A percentile compares a stretch with the other conserved stretches of the same genome.
Conservation (phyloP, 2,329 filamentous ascomycete species). For the Xylaria hypoxylon region DNA sequence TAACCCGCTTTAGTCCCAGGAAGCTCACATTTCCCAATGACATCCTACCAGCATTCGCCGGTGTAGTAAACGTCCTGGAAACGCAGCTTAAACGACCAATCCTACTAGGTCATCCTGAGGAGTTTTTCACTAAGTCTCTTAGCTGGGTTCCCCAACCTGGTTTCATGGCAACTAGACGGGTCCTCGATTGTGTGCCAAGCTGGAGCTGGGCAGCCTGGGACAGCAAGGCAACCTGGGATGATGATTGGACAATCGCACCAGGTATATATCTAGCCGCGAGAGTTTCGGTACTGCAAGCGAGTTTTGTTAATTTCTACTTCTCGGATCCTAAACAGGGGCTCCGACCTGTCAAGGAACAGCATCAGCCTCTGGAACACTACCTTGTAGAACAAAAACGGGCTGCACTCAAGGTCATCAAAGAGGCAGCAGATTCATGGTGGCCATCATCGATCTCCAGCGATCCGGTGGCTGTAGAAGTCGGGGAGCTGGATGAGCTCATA, state of each 20-base stretch:
- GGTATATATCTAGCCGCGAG: neutral
- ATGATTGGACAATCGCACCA: constrained; percentile 11
- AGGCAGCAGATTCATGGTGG: constrained; percentile 11
- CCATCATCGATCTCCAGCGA: constrained; percentile 8
- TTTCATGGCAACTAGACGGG: constrained; percentile 9
- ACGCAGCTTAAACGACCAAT: constrained; percentile 3
- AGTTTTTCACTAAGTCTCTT: constrained; percentile 25
- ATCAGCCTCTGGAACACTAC: constrained; percentile 14
- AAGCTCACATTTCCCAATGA: constrained; percentile 19
- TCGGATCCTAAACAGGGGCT: constrained; percentile 14
- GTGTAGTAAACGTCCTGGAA: constrained; percentile 14
- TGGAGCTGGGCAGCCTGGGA: constrained; percentile 34
- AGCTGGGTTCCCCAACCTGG: constrained; percentile 23
- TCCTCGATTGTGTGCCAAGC: constrained; percentile 13
- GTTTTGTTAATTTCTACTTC: constrained; percentile 17
- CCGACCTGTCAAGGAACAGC: constrained; percentile 14
- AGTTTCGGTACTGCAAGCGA: neutral
- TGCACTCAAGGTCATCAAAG: constrained; percentile 17
- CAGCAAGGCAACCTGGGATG: constrained; percentile 12
- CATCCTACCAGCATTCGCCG: constrained; percentile 21
- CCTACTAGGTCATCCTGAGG: constrained; percentile 21
- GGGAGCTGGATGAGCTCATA: constrained; percentile 2
- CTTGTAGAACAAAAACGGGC: constrained; percentile 14
- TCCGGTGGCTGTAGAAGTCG: constrained; percentile 2
- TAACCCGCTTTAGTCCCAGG: constrained; percentile 9